These are phyloP conservation scores for Platanthera guangdongensis DNA, from an alignment of 106 monocot genomes.

Conservation along the genomic window DNA sequence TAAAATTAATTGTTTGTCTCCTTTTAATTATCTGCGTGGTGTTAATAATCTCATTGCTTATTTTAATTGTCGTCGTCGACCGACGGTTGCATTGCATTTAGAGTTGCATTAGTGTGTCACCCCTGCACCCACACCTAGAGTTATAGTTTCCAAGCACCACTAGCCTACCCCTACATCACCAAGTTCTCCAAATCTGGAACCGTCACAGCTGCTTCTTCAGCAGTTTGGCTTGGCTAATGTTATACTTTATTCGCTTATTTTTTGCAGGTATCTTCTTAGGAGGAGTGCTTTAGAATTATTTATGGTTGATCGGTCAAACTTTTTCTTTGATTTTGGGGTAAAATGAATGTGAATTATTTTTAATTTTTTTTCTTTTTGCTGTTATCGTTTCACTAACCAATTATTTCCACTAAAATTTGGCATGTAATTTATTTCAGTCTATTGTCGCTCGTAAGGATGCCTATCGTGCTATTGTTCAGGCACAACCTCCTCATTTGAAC, in stretches of 20 bases:
- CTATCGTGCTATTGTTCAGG: conserved; percentile 82
- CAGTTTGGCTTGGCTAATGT: not conserved
- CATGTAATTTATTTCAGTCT: conserved; percentile 35
- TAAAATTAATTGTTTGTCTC: too few relatives aligned
- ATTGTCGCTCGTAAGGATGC: conserved; percentile 79
- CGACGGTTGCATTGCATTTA: too few relatives aligned
- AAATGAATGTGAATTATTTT: not conserved
- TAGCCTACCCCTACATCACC: too few relatives aligned
- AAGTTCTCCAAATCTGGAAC: not conserved
- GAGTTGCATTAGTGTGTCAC: too few relatives aligned
- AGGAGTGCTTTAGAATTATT: conserved; percentile 95
- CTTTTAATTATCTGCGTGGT: too few relatives aligned
- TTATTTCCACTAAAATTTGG: not conserved
- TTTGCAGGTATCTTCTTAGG: conserved; percentile 79
- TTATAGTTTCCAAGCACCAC: too few relatives aligned
- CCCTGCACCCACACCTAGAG: too few relatives aligned
- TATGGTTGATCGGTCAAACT: conserved; percentile 87
- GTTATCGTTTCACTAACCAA: not conserved
- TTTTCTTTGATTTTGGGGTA: conserved; percentile 99
- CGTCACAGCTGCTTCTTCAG: not conserved
- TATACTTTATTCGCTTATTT: not conserved
- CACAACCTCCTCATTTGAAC: conserved; percentile 76
- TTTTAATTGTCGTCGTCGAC: too few relatives aligned
- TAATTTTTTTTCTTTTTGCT: not conserved
- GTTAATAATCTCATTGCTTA: too few relatives aligned